Evolutionary conservation across 2,329 filamentous ascomycete species (phyloP).

Genomic region (Scedosporium aurantiacum): DNA sequence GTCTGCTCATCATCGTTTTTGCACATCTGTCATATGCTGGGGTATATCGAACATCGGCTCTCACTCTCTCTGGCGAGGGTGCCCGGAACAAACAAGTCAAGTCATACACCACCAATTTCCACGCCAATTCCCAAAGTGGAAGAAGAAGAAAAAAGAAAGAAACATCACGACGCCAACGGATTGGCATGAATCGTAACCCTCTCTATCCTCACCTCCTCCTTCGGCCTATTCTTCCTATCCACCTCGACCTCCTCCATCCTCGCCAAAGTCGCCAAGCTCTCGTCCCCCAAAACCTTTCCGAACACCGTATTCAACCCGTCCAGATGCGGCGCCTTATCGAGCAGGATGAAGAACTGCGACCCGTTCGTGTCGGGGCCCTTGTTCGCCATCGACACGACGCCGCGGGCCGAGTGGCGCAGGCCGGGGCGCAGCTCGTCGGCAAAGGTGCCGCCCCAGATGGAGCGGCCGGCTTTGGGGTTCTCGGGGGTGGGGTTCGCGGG

Average conservation of each 20-base stretch:
- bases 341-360: conserved; percentile 72
- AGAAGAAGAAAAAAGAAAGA: neutral
- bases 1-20: too few relatives aligned
- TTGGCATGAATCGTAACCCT: conserved; percentile 68
- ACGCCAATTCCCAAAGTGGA: too few relatives aligned
- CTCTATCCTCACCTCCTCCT: conserved; percentile 55
- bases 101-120: too few relatives aligned
- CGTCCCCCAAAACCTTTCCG: conserved; percentile 59
- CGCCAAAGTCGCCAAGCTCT: conserved; percentile 52
- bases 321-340: conserved; percentile 67
- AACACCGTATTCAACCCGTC: conserved; percentile 81
- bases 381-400: conserved; percentile 69
- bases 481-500: conserved; percentile 43
- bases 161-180: conserved; percentile 51
- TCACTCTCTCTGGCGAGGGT: too few relatives aligned
- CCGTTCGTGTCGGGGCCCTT: conserved; percentile 64
- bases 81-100: too few relatives aligned
- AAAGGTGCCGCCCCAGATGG: conserved; percentile 64
- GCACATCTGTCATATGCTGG: too few relatives aligned
- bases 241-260: conserved; percentile 61
- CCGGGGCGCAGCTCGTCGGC: conserved; percentile 71
- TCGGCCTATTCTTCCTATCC: conserved; percentile 68
- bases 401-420: conserved; percentile 56
- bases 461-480: conserved; percentile 56
- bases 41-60: too few relatives aligned